Percentiles rank a stretch among this genome's conserved stretches.
These are phyloP conservation scores for Kitagawia praeruptora DNA, from an alignment of 129 eudicot genomes.

Conservation along the genomic window DNA sequence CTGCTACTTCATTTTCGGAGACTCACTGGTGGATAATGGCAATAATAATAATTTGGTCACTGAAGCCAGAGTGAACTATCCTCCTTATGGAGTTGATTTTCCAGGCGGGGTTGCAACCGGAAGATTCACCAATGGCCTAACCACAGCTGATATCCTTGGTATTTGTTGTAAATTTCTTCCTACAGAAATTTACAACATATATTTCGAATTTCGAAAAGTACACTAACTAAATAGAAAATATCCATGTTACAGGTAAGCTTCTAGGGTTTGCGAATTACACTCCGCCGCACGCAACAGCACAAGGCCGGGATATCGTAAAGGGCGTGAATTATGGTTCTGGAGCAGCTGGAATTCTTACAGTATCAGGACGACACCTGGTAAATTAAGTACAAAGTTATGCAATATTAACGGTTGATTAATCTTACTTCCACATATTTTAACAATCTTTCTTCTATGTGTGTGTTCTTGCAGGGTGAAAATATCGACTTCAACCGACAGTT, in stretches of 20 bases:
- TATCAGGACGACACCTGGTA: constrained; percentile 27
- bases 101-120: constrained; percentile 3
- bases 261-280: constrained; percentile 22
- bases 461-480: constrained; percentile 31
- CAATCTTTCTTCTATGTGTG: background rate
- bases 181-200: background rate
- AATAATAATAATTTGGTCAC: background rate
- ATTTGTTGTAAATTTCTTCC: background rate
- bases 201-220: background rate
- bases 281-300: constrained; percentile 24
- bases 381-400: background rate
- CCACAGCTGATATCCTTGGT: background rate
- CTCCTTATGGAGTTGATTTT: constrained; percentile 9
- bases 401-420: background rate
- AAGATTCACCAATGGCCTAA: constrained; percentile 7
- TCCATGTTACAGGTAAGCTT: constrained; percentile 10
- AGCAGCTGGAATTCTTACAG: constrained; percentile 25
- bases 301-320: constrained; percentile 5
- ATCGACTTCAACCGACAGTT: constrained; percentile 37
- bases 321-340: constrained; percentile 36
- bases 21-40: constrained; percentile 6
- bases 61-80: constrained; percentile 2
- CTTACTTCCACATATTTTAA: background rate
- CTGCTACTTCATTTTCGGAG: constrained; percentile 12
- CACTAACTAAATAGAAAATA: background rate